Evolutionary conservation across 1,139 yeast genomes (phyloP).

Genomic region (Geotrichum bryndzae): DNA sequence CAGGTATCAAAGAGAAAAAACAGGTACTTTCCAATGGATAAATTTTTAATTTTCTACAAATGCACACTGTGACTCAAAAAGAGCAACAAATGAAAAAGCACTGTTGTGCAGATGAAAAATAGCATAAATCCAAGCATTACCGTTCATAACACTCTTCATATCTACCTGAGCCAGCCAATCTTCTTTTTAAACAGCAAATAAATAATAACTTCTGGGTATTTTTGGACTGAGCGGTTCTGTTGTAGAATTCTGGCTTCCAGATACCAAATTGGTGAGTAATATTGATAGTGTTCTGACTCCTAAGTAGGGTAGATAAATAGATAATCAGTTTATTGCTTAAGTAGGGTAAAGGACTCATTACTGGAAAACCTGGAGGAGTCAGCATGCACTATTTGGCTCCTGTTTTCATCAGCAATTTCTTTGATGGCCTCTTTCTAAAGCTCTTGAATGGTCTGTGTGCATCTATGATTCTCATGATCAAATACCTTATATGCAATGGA

Average conservation of each 20-base stretch:
- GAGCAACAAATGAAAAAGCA: slow-evolving; percentile 39
- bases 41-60: slow-evolving; percentile 56
- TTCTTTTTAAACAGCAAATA: slow-evolving; percentile 62
- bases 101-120: slow-evolving; percentile 49
- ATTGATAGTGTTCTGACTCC: slow-evolving; percentile 92
- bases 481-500: slow-evolving; percentile 12
- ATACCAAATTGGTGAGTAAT: slow-evolving; percentile 97
- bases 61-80: slow-evolving; percentile 39
- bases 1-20: slow-evolving; percentile 85
- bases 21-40: slow-evolving; percentile 63
- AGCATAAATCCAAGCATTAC: slow-evolving; percentile 63
- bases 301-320: slow-evolving; percentile 59
- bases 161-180: slow-evolving; percentile 56
- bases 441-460: slow-evolving; percentile 2
- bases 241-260: slow-evolving; percentile 97
- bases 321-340: slow-evolving; percentile 43
- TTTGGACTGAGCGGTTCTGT: slow-evolving; percentile 88
- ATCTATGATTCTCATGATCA: slow-evolving; percentile 16
- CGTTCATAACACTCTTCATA: slow-evolving; percentile 72
- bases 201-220: slow-evolving; percentile 88
- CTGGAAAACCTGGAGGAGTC: slow-evolving; percentile 63
- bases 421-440: slow-evolving; percentile 22
- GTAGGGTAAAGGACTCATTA: slow-evolving; percentile 70
- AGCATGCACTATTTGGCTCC: slow-evolving; percentile 77
- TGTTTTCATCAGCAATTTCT: slow-evolving; percentile 24